These are phyloP conservation scores for Angomonas ambiguus DNA, from an alignment of 208 protist species.

Conservation along the genomic window DNA sequence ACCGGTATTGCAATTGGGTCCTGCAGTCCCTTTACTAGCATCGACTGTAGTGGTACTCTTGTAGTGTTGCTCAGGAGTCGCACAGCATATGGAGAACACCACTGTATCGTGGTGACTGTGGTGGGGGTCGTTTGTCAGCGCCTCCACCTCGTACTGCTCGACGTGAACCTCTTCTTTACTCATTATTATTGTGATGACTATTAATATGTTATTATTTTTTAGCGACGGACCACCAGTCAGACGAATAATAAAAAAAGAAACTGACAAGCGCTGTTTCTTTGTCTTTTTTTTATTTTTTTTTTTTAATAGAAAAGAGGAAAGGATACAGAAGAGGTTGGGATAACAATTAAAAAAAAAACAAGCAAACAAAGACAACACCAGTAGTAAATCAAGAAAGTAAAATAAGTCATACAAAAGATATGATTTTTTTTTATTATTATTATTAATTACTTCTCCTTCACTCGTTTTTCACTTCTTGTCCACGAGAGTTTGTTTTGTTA, in stretches of 20 bases:
- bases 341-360: background rate
- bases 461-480: too few relatives aligned
- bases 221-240: background rate
- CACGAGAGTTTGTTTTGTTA: too few relatives aligned
- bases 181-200: too few relatives aligned
- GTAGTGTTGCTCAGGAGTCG: conserved; percentile 54
- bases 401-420: too few relatives aligned
- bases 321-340: conserved; percentile 10
- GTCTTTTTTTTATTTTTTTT: conserved; percentile 2
- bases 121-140: conserved; percentile 34
- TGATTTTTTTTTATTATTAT: too few relatives aligned
- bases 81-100: conserved; percentile 41
- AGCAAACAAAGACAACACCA: too few relatives aligned
- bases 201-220: background rate
- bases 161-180: too few relatives aligned
- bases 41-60: conserved; percentile 23
- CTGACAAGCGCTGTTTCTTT: background rate
- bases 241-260: too few relatives aligned
- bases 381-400: too few relatives aligned
- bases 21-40: background rate
- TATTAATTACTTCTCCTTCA: too few relatives aligned
- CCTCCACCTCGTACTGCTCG: conserved; percentile 41
- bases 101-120: conserved; percentile 26
- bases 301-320: conserved; percentile 5
- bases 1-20: conserved; percentile 41